A percentile compares a stretch with the other conserved stretches of the same genome.
These are phyloP conservation scores for Talaromyces adpressus DNA, from an alignment of 495 filamentous ascomycete genomes.

Conservation along the genomic window DNA sequence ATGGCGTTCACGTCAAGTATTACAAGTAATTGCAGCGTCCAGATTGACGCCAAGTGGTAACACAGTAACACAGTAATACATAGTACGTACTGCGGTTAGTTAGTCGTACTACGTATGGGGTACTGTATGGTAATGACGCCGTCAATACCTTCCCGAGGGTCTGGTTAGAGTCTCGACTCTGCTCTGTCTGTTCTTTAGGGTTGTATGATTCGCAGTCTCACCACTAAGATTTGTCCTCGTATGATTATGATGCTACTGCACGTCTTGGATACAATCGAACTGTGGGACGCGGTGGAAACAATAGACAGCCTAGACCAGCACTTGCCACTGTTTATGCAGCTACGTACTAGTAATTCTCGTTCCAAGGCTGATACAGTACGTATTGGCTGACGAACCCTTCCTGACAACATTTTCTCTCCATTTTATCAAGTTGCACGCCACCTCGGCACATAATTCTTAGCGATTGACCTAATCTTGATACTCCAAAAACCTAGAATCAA, in stretches of 20 bases:
- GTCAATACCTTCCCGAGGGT: not conserved
- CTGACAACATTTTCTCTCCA: not conserved
- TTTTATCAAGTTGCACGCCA: not conserved
- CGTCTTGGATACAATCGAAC: not conserved
- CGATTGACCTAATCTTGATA: not conserved
- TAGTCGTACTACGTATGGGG: not conserved
- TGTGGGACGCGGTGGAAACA: not conserved
- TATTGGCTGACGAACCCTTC: not conserved
- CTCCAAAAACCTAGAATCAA: no score
- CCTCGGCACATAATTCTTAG: not conserved
- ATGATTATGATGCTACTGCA: not conserved
- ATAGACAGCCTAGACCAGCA: not conserved
- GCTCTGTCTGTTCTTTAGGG: not conserved
- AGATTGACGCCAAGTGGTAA: not conserved
- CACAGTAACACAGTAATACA: no score
- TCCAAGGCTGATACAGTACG: not conserved
- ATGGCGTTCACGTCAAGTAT: not conserved
- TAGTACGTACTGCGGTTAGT: no score
- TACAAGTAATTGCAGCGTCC: not conserved
- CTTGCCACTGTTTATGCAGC: not conserved
- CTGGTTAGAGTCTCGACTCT: not conserved
- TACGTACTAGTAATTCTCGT: not conserved
- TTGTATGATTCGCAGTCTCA: not conserved
- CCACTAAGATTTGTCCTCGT: not conserved
- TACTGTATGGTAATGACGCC: not conserved